These are phyloP conservation scores for Nicotiana tomentosiformis DNA, from an alignment of 257 asterid genomes.

Conservation along the genomic window DNA sequence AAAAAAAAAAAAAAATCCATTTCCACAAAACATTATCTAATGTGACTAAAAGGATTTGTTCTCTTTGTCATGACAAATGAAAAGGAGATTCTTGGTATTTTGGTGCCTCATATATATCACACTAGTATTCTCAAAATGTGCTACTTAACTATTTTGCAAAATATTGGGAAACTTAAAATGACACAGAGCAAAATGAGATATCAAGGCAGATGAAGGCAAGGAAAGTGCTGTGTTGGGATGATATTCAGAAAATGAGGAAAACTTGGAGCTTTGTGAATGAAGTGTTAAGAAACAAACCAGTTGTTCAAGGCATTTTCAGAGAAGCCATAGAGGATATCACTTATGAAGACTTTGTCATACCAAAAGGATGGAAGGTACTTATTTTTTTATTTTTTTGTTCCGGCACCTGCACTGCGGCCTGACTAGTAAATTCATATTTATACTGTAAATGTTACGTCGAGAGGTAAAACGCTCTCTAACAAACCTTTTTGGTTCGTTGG, in stretches of 20 bases:
- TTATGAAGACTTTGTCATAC: not conserved
- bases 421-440: no score
- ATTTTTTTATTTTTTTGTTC: no score
- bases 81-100: no score
- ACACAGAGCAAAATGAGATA: constrained; percentile 5
- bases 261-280: not conserved
- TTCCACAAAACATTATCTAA: no score
- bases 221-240: not conserved
- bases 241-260: not conserved
- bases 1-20: no score
- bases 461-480: no score
- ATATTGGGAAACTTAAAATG: not conserved
- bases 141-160: not conserved
- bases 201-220: not conserved
- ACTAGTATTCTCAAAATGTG: no score
- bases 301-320: not conserved
- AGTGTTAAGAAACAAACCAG: not conserved
- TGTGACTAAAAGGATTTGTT: no score
- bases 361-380: constrained; percentile 9
- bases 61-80: no score
- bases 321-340: not conserved
- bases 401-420: rapidly evolving
- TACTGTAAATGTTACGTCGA: no score
- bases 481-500: no score
- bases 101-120: no score